These are phyloP conservation scores for Blastobotrys elegans DNA, from an alignment of 1,139 yeast genomes.

Conservation along the genomic window DNA sequence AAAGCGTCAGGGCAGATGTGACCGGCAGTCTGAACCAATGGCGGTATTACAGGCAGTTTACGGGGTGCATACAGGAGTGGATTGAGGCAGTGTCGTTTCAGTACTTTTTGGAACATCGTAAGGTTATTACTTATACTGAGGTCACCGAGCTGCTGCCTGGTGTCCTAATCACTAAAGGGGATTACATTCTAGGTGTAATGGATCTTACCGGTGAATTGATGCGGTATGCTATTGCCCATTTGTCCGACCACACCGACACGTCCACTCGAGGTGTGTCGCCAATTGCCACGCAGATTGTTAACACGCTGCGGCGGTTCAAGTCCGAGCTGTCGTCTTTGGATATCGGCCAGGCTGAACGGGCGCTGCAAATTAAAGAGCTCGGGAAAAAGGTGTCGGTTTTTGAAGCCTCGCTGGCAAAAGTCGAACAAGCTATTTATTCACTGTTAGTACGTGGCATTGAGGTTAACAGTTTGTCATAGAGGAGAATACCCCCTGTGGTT, in stretches of 20 bases:
- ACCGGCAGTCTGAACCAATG: slow-evolving; percentile 18
- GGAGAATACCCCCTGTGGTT: background rate
- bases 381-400: slow-evolving; percentile 23
- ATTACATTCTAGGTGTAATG: slow-evolving; percentile 40
- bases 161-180: slow-evolving; percentile 23
- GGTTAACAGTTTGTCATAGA: background rate
- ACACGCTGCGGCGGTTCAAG: slow-evolving; percentile 18
- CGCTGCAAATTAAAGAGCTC: slow-evolving; percentile 17
- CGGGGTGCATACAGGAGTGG: slow-evolving; percentile 36
- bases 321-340: slow-evolving; percentile 9
- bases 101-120: slow-evolving; percentile 27
- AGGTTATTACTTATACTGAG: slow-evolving; percentile 17
- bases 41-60: slow-evolving; percentile 21
- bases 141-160: slow-evolving; percentile 14
- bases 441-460: slow-evolving; percentile 13
- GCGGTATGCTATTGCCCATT: slow-evolving; percentile 35
- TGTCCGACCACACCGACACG: slow-evolving; percentile 8
- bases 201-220: slow-evolving; percentile 44
- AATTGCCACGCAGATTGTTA: slow-evolving; percentile 17
- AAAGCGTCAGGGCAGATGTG: slow-evolving; percentile 17
- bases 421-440: slow-evolving; percentile 24
- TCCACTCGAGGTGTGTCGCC: slow-evolving; percentile 14
- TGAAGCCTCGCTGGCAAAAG: slow-evolving; percentile 22
- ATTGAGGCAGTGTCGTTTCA: slow-evolving; percentile 40
- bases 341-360: slow-evolving; percentile 5